Percentiles rank a stretch among this genome's conserved stretches.
phyloP scores from a whole-genome alignment of 2,329 filamentous ascomycete species.

The Thermochaetoides dissita region DNA sequence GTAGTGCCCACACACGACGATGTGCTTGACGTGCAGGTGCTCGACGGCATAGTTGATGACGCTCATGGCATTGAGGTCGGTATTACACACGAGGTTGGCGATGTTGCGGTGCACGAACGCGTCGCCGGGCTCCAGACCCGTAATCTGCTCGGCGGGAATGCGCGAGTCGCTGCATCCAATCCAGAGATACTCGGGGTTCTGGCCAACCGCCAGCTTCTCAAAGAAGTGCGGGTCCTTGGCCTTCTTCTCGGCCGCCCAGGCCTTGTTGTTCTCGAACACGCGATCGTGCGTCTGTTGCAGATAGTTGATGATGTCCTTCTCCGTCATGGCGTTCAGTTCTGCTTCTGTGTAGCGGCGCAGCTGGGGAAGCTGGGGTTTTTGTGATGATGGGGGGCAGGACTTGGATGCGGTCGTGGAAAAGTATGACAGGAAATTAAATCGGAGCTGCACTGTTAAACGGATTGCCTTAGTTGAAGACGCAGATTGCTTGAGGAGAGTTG shows the following conservation, averaged over 20 bases:
- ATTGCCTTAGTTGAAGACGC: background rate
- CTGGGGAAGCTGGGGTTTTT: background rate
- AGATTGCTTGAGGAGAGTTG: background rate
- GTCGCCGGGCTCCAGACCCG: constrained; percentile 72
- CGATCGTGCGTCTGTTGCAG: constrained; percentile 50
- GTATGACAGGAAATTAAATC: background rate
- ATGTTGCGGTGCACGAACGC: constrained; percentile 94
- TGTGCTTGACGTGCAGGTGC: constrained; percentile 69
- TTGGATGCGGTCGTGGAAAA: background rate
- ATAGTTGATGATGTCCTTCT: constrained; percentile 36
- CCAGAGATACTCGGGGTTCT: constrained; percentile 64
- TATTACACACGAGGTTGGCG: constrained; percentile 70
- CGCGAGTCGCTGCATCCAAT: constrained; percentile 85
- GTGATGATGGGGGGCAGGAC: background rate
- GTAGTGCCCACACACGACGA: constrained; percentile 67
- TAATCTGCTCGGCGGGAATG: constrained; percentile 80
- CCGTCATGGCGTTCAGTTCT: constrained; percentile 13
- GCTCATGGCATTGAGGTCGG: constrained; percentile 64
- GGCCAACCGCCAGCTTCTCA: constrained; percentile 46
- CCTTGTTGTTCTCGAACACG: constrained; percentile 54
- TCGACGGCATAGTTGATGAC: constrained; percentile 80
- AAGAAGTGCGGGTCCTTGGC: constrained; percentile 52
- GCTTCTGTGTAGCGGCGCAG: constrained; percentile 1
- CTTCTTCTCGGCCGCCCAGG: constrained; percentile 48
- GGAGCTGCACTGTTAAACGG: background rate